These are phyloP conservation scores for Daldinia grandis DNA, from an alignment of 495 filamentous ascomycete genomes.

Conservation along the genomic window DNA sequence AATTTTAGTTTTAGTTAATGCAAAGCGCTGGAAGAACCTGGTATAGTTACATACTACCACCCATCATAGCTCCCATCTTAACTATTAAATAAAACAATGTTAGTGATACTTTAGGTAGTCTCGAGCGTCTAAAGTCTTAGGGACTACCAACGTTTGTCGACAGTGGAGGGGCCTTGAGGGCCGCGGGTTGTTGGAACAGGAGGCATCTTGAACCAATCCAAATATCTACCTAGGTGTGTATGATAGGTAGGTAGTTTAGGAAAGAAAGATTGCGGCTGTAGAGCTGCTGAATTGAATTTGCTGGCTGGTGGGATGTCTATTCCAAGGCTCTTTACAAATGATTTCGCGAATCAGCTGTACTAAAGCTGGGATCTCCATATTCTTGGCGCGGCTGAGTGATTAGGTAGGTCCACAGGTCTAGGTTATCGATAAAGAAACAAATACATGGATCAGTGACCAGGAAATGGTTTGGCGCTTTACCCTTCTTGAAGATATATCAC, in stretches of 20 bases:
- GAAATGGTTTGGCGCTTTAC: conserved; percentile 12
- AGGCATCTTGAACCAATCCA: conserved; percentile 51
- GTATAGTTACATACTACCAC: conserved; percentile 75
- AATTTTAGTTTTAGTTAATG: conserved; percentile 5
- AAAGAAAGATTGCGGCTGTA: neutral
- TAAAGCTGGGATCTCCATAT: conserved; percentile 21
- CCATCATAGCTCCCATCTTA: conserved; percentile 98
- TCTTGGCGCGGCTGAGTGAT: conserved; percentile 17
- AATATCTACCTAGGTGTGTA: neutral
- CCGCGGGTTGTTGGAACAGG: conserved; percentile 54
- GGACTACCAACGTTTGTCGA: conserved; percentile 84
- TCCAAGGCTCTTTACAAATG: conserved; percentile 16
- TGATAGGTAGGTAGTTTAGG: too few species aligned
- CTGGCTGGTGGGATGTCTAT: neutral
- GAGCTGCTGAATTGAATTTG: neutral
- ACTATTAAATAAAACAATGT: conserved; percentile 61
- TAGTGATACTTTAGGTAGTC: conserved; percentile 44
- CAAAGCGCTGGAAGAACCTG: neutral
- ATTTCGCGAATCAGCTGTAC: conserved; percentile 32
- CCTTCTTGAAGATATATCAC: conserved; percentile 10
- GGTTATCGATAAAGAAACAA: conserved; percentile 17
- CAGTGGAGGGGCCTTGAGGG: conserved; percentile 75
- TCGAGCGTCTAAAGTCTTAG: conserved; percentile 9
- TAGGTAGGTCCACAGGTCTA: neutral
- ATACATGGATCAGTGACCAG: neutral